Base-by-base conservation (phyloP, 371 early-diverging fungal species). In the Mucor velutinosus region DNA sequence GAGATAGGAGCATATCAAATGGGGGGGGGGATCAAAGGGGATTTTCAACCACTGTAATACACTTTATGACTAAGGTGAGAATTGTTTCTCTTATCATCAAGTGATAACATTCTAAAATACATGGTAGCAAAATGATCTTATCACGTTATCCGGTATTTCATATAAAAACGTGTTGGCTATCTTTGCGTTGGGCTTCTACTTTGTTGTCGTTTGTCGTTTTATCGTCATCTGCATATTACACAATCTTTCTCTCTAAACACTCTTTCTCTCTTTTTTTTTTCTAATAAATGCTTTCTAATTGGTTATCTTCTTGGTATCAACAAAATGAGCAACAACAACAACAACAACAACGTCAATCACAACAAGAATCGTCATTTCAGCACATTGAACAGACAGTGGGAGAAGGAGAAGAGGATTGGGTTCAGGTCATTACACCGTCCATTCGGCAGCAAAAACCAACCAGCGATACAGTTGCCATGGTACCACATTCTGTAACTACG, bases 261-360 rank as follows among this genome's bases (percentile, higher is more conserved):
- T 32, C 21, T 57, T 15, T 41, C 12, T 39, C 55, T 37, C 30
- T 49, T 60, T 41, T 45, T 5, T 64, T 27, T 59, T 47, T 64
- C 55, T 70, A 45, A 21, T 51, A 15, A 41, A 73, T 73, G 73
- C 43, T 73, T 35, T 45, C 67, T 41, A 39, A 56, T 47, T 73
- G 74, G 70, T 64, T 73, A 17, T 60, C 70, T 60, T 64, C 70
- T 64, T 73, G 70, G 67, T 66, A 63, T 63, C 66, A 69, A 62
- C 60, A 67, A 19, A 47, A 62, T 23, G 32, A 66, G n/a, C 51
- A 51, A 33, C 69, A 69, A 63, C 72, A 66, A 39, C 61, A 49
- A 37, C 69, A 73, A 56, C 70, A 69, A 43, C 63, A 63, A 45
- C 66, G 61, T 63, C 60, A 65, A 32, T 60, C 61, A 55, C 57